phyloP scores from a whole-genome alignment of 768 basidiomycete species.

The Hydnomerulius pinastri region DNA sequence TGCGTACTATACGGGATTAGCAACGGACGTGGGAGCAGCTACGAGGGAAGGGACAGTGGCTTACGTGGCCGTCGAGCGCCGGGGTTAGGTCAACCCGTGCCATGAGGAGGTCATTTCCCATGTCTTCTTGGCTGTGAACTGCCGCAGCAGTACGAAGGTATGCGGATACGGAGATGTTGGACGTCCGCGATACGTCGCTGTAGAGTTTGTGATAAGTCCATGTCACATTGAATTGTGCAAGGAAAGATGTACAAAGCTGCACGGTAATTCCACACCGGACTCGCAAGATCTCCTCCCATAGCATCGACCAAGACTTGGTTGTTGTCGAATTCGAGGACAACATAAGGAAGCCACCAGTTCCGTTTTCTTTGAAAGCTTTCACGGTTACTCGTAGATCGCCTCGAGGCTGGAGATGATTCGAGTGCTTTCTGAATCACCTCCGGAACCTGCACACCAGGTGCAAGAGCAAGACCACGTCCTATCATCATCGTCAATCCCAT shows the following conservation, averaged over 20 bases:
- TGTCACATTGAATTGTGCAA: not conserved
- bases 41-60: slow-evolving; percentile 20
- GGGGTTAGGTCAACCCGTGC: slow-evolving; percentile 91
- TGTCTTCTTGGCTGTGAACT: slow-evolving; percentile 79
- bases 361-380: slow-evolving; percentile 93
- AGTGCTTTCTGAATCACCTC: slow-evolving; percentile 84
- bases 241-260: slow-evolving; percentile 81
- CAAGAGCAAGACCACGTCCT: slow-evolving; percentile 82
- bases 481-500: not conserved
- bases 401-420: slow-evolving; percentile 53
- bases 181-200: slow-evolving; percentile 94
- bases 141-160: slow-evolving; percentile 85
- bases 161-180: slow-evolving; percentile 87
- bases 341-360: slow-evolving; percentile 93
- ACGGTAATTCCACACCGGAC: slow-evolving; percentile 94
- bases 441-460: slow-evolving; percentile 78
- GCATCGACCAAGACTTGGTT: slow-evolving; percentile 98
- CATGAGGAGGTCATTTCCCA: slow-evolving; percentile 96
- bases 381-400: slow-evolving; percentile 69
- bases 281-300: slow-evolving; percentile 87
- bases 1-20: slow-evolving; percentile 51
- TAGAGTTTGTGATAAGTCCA: slow-evolving; percentile 5
- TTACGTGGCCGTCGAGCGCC: slow-evolving; percentile 73
- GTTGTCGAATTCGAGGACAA: slow-evolving; percentile 97
- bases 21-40: slow-evolving; percentile 9